These are phyloP conservation scores for Abortiporus biennis DNA, from an alignment of 1,284 basidiomycete species.

Conservation along the genomic window DNA sequence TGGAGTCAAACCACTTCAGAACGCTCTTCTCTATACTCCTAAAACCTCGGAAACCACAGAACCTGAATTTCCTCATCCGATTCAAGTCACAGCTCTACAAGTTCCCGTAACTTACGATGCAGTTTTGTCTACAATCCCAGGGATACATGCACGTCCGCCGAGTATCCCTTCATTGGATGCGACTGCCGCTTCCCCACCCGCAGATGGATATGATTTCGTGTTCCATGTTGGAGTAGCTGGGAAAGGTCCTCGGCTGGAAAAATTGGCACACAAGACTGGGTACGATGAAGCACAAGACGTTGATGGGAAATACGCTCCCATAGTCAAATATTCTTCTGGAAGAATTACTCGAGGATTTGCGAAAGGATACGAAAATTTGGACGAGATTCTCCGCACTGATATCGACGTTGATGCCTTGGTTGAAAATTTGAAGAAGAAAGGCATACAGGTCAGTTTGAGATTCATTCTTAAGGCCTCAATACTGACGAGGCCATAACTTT, in stretches of 20 bases:
- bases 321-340: conserved; percentile 23
- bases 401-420: conserved; percentile 29
- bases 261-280: conserved; percentile 50
- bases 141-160: conserved; percentile 50
- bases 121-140: conserved; percentile 45
- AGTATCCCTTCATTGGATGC: conserved; percentile 30
- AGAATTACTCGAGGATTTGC: conserved; percentile 28
- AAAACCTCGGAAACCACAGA: no score
- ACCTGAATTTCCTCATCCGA: conserved; percentile 25
- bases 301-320: conserved; percentile 42
- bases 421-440: conserved; percentile 7
- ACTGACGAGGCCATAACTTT: no score
- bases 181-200: conserved; percentile 28
- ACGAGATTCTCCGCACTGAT: conserved; percentile 31
- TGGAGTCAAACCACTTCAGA: no score
- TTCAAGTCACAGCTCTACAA: conserved; percentile 49
- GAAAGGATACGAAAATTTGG: conserved; percentile 30
- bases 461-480: no score
- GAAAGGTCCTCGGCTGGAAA: conserved; percentile 49
- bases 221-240: conserved; percentile 59
- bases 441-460: no score
- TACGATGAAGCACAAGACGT: conserved; percentile 54
- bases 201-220: conserved; percentile 53
- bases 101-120: conserved; percentile 50
- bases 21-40: no score